A percentile compares a stretch with the other conserved stretches of the same genome.
These are phyloP conservation scores for Viridothelium virens DNA, from an alignment of 495 filamentous ascomycete species.

Conservation along the genomic window DNA sequence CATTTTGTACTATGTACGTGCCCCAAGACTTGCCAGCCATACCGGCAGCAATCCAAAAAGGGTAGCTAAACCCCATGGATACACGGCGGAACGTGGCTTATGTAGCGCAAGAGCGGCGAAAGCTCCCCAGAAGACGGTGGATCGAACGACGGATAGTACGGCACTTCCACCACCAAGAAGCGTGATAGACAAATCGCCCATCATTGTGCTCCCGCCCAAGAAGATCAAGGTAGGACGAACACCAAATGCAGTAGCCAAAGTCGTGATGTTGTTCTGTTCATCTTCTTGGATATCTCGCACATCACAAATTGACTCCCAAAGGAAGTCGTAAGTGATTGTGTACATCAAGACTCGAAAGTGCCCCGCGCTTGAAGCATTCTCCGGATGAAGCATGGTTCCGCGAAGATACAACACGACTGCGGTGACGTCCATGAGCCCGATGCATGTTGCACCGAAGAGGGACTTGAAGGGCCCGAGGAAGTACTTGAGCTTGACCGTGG, in stretches of 20 bases:
- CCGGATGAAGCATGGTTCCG: conserved; percentile 10
- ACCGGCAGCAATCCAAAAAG: conserved; percentile 4
- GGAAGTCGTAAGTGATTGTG: conserved; percentile 10
- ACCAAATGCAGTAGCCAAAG: conserved; percentile 8
- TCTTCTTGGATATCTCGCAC: conserved; percentile 10
- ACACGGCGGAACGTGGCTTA: conserved; percentile 7
- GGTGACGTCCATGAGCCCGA: conserved; percentile 10
- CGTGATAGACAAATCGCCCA: conserved; percentile 10
- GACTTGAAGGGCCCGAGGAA: conserved; percentile 7
- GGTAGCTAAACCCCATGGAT: conserved; percentile 10
- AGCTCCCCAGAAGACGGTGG: conserved; percentile 10
- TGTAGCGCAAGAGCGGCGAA: conserved; percentile 7
- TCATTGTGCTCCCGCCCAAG: conserved; percentile 8
- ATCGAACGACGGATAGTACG: conserved; percentile 10
- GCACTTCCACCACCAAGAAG: conserved; percentile 9
- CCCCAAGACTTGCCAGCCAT: conserved; percentile 10
- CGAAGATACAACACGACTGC: conserved; percentile 10
- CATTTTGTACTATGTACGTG: conserved; percentile 1
- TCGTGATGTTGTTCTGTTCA: conserved; percentile 9
- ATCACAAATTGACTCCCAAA: conserved; percentile 6
- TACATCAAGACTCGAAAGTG: conserved; percentile 10
- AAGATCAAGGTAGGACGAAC: conserved; percentile 10
- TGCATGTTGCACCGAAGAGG: conserved; percentile 10
- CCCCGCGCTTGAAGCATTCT: conserved; percentile 9
- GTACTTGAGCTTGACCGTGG: conserved; percentile 10